phyloP scores from a whole-genome alignment of 495 filamentous ascomycete genomes.

The Xylaria acuta region DNA sequence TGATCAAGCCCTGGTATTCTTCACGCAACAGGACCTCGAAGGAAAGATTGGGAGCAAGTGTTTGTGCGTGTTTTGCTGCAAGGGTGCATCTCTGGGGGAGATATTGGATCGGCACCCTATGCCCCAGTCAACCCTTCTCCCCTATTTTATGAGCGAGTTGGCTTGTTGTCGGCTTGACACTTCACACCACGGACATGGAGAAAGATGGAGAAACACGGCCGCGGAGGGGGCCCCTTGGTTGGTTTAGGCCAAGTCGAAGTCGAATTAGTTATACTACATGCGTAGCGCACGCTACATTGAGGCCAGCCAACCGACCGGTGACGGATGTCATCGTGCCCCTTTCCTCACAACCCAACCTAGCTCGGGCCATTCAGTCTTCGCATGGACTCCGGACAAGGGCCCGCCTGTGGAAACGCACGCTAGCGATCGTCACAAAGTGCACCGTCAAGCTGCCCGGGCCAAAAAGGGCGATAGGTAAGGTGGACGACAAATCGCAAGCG shows the following conservation, averaged over 20 bases:
- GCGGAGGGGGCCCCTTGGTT: constrained; percentile 12
- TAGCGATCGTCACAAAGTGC: constrained; percentile 1
- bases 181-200: constrained; percentile 15
- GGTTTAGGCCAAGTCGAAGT: constrained; percentile 9
- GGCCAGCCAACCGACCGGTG: constrained; percentile 18
- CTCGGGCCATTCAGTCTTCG: constrained; percentile 8
- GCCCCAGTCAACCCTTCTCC: constrained; percentile 16
- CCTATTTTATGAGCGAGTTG: constrained; percentile 18
- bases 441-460: constrained; percentile 8
- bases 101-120: constrained; percentile 14
- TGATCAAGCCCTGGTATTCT: constrained; percentile 12
- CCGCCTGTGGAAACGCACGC: constrained; percentile 13
- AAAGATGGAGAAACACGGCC: constrained; percentile 17
- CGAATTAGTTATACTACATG: constrained; percentile 8
- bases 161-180: constrained; percentile 23
- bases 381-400: constrained; percentile 16
- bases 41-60: neutral
- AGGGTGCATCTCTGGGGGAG: constrained; percentile 17
- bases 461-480: constrained; percentile 3
- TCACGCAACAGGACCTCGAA: constrained; percentile 1
- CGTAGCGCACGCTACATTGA: neutral
- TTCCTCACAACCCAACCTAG: constrained; percentile 19
- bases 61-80: constrained; percentile 11
- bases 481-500: constrained; percentile 3
- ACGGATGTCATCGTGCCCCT: constrained; percentile 21